Evolutionary conservation across 495 filamentous ascomycete species (phyloP).

Genomic region (Hypomontagnella submonticulosa): DNA sequence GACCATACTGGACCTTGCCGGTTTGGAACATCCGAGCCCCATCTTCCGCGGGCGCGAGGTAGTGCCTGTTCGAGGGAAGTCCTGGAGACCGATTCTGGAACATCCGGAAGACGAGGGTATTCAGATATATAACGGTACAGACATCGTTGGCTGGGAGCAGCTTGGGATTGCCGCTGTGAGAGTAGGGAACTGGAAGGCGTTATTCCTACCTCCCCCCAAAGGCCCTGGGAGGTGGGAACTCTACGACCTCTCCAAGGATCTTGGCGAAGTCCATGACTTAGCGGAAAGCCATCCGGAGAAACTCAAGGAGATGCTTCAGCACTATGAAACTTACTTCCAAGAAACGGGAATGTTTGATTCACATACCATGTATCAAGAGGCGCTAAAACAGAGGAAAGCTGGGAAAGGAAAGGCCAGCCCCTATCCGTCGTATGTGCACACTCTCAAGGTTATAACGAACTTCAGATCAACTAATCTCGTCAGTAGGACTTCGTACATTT

Average conservation of each 20-base stretch:
- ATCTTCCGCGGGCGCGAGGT: conserved; percentile 65
- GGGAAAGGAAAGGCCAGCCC: not conserved
- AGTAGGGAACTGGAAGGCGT: conserved; percentile 53
- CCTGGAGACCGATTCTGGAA: conserved; percentile 42
- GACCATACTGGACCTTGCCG: conserved; percentile 70
- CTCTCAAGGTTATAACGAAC: not conserved
- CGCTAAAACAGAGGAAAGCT: conserved; percentile 30
- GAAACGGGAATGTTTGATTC: conserved; percentile 64
- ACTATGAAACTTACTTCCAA: conserved; percentile 59
- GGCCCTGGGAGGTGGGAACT: conserved; percentile 45
- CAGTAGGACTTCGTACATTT: conserved; percentile 11
- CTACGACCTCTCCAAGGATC: conserved; percentile 51
- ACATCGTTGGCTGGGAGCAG: conserved; percentile 50
- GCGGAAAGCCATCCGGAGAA: conserved; percentile 39
- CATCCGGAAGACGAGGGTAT: conserved; percentile 49
- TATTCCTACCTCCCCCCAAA: conserved; percentile 46
- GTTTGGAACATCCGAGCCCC: conserved; percentile 65
- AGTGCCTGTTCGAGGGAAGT: conserved; percentile 64
- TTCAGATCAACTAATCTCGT: not conserved
- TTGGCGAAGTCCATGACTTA: conserved; percentile 53
- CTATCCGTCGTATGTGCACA: conserved; percentile 22
- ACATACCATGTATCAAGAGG: conserved; percentile 38
- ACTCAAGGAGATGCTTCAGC: conserved; percentile 47
- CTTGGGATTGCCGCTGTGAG: conserved; percentile 51
- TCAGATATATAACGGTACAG: conserved; percentile 42